Evolutionary conservation across 2,329 filamentous ascomycete species (phyloP), one percentile per base, ranked within the genome.

Genomic region (Fusarium pseudonygamai): DNA sequence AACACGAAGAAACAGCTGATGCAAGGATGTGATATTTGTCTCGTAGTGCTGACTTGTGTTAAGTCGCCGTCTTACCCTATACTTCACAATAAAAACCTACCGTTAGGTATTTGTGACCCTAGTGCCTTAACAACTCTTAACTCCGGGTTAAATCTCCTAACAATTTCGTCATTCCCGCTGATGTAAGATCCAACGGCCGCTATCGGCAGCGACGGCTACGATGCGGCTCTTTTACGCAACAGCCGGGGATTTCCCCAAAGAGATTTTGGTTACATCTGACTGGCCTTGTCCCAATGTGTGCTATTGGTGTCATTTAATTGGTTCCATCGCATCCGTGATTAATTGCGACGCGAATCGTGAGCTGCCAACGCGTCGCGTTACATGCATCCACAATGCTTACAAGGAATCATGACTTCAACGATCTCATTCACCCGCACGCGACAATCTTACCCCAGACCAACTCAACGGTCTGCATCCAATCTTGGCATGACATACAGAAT

Each of bases 161-260:
- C 11, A 8, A n/a, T 4, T 22, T 53, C 11, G 24, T 55, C 20
- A 40, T 55, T 40, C 34, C 50, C 50, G 34, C 58, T 60, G 20
- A 60, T 30, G 58, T 56, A 14, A 60, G 58, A 60, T n/a, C 15
- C 6, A 34, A 26, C 58, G 36, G 46, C 46, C 58, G 36, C n/a
- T 53, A 26, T 32, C 36, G 37, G 24, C 20, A 49, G 24, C 7
- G 22, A 15, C 12, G 32, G 39, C 32, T 58, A 18, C 30, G 4
- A 28, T 30, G 20, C 50, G 50, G 34, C 50, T 53, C 34, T 13
- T 28, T 2, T 2, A 5, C n/a, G 4, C 32, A 28, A 12, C 20
- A 8, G 6, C 14, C 20, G 32, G 32, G 18, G 11, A n/a, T 3
- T 28, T 39, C n/a, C 32, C 18, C 9, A 37, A 3, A 15, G 9